phyloP scores from a whole-genome alignment of 495 filamentous ascomycete genomes.

The Penicillium mononematosum region DNA sequence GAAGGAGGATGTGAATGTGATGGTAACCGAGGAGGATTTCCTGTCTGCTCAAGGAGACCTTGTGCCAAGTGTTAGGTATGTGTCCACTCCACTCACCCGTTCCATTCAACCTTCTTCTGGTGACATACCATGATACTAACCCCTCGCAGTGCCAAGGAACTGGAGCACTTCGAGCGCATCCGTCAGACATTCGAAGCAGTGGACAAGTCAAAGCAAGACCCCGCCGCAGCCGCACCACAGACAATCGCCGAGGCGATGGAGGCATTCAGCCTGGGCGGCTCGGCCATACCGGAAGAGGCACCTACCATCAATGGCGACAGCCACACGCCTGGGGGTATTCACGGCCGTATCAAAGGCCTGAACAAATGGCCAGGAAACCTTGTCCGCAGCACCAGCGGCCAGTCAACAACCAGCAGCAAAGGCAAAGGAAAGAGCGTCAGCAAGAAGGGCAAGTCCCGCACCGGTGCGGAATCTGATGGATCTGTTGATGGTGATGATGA shows the following conservation, averaged over 20 bases:
- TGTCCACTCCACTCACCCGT: neutral
- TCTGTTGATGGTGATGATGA: constrained; percentile 44
- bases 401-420: constrained; percentile 32
- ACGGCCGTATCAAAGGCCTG: constrained; percentile 32
- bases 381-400: constrained; percentile 31
- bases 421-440: constrained; percentile 39
- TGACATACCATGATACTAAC: constrained; percentile 20
- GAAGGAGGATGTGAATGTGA: constrained; percentile 76
- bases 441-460: constrained; percentile 44
- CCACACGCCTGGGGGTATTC: constrained; percentile 19
- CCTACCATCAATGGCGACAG: constrained; percentile 36
- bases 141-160: constrained; percentile 71
- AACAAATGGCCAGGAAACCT: constrained; percentile 30
- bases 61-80: constrained; percentile 79
- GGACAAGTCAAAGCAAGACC: constrained; percentile 41
- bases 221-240: constrained; percentile 29
- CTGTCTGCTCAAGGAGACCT: constrained; percentile 74
- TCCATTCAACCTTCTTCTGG: neutral
- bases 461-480: constrained; percentile 39
- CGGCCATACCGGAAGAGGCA: constrained; percentile 16
- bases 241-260: constrained; percentile 43
- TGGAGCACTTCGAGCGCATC: constrained; percentile 87
- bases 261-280: constrained; percentile 32
- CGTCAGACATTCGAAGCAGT: constrained; percentile 72
- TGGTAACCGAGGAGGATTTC: constrained; percentile 88